Evolutionary conservation across 2,329 filamentous ascomycete species (phyloP).

Genomic region (Pseudopyricularia cyperi): DNA sequence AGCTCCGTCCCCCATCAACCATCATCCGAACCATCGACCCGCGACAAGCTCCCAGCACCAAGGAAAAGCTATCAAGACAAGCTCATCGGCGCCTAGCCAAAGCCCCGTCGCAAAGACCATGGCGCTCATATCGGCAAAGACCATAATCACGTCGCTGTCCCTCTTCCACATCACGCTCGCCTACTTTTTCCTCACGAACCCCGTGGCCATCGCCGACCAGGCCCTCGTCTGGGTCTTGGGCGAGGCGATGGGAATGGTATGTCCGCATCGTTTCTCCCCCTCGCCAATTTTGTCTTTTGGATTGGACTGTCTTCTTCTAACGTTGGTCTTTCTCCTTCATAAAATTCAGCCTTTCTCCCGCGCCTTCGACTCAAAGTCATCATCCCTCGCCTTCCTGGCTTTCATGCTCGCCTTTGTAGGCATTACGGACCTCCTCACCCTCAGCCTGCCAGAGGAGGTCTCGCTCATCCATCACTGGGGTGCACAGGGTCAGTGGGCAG

Average conservation of each 20-base stretch:
- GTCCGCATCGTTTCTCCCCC: conserved; percentile 8
- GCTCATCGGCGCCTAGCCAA: neutral
- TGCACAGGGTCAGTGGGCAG: conserved; percentile 47
- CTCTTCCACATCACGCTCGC: conserved; percentile 76
- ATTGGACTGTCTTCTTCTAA: too few relatives aligned
- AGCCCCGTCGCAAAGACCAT: conserved; percentile 37
- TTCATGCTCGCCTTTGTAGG: conserved; percentile 50
- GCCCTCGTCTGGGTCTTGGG: conserved; percentile 70
- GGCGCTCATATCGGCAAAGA: conserved; percentile 68
- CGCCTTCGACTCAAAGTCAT: conserved; percentile 53
- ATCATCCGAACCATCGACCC: neutral
- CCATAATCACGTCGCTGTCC: conserved; percentile 68
- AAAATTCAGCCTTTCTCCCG: conserved; percentile 49
- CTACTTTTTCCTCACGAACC: conserved; percentile 70
- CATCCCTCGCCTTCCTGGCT: conserved; percentile 63
- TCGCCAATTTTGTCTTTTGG: neutral
- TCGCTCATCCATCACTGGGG: conserved; percentile 51
- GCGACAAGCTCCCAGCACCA: neutral
- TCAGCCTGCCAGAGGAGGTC: conserved; percentile 57
- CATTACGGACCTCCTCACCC: conserved; percentile 49
- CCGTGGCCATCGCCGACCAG: conserved; percentile 61
- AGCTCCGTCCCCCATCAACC: neutral
- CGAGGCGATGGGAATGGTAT: conserved; percentile 70
- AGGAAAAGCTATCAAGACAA: neutral
- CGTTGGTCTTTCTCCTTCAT: too few relatives aligned